Evolutionary conservation across 352 stramenopile species (phyloP), one percentile per base, ranked within the genome.

Genomic region (Pythium volutum): DNA sequence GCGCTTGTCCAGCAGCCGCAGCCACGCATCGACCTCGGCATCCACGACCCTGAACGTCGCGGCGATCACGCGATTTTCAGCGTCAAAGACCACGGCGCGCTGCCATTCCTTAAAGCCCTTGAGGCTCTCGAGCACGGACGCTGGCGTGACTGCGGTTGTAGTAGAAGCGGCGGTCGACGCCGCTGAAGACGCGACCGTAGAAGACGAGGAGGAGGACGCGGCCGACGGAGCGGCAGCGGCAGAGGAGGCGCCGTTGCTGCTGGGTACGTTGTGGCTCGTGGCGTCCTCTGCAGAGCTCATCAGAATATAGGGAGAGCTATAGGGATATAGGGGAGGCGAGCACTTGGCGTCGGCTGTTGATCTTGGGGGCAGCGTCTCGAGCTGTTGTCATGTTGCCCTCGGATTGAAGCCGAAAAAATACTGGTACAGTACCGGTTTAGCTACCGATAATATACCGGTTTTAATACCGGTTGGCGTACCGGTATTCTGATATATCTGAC

Each of bases 71-170:
- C 65, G 73, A 15, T 76, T 79, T n/a, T 81, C 67, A 38, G 69
- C 59, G 58, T 89, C 81, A 54, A 91, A 90, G 4, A 74, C 70
- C 22, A 93, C 55, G 41, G 77, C 67, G 42, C 84, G 83, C 29
- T 64, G 46, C 84, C 84, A 93, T 68, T 93, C 84, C 25, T 77
- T 87, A 22, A 88, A 78, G 51, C 67, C 55, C 67, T 81, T 81
- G 50, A 89, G 43, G 16, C 49, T 59, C 41, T 89, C 79, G 39
- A 86, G 67, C 29, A 93, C 59, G 14, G 59, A 73, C 50, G 73
- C 65, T 38, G 80, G 53, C 4, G 77, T 78, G 54, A 56, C 46
- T 0, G 25, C 26, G 29, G 27, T 15, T 12, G 56, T 26, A 14
- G 52, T 29, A 9, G 45, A 33, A 11, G 50, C 20, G 29, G 50